Base-by-base conservation (phyloP, 1,139 yeast genomes). In the Diutina ranongensis region DNA sequence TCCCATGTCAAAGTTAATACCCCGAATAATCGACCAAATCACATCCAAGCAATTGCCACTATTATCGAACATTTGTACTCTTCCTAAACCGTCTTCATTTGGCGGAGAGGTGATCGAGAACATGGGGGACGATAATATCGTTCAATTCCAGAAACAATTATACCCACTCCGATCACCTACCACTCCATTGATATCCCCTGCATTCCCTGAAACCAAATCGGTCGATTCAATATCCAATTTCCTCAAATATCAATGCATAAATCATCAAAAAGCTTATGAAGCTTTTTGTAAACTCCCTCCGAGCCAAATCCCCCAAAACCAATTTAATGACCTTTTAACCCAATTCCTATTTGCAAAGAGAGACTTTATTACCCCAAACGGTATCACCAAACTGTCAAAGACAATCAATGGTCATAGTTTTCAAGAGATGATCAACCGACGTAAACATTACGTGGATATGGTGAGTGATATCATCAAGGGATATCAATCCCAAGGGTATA, bases 291-390 rank as follows among this genome's bases (percentile, higher is more conserved):
- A 25, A 15, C n/a, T 38, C 19, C n/a, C n/a, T 16, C 18, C 42
- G 5, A 20, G 13, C 18, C 25, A 12, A 12, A 12, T 25, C 20
- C 20, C 42, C n/a, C 16, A 20, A 13, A 15, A 35, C 9, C 28
- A 21, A 25, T 16, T 13, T 3, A 18, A 15, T 12, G 32, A 38
- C 8, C 25, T 38, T 13, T 27, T 38, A 3, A 32, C 22, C 18
- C 42, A 20, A 25, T 38, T 38, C n/a, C 21, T 38, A 12, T 21
- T 22, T 13, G 42, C 32, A 16, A 38, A 38, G 18, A 31, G 42
- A 8, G 42, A 38, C 16, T 38, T 38, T 12, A 15, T 25, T 16
- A 25, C 28, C 5, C 18, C 42, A 15, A 38, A 38, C 16, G 42
- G 42, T 2, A 27, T 38, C 16, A 38, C 42, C 19, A 16, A 25